These are phyloP conservation scores for Willaertia magna DNA, from an alignment of 208 protist genomes.

Conservation along the genomic window DNA sequence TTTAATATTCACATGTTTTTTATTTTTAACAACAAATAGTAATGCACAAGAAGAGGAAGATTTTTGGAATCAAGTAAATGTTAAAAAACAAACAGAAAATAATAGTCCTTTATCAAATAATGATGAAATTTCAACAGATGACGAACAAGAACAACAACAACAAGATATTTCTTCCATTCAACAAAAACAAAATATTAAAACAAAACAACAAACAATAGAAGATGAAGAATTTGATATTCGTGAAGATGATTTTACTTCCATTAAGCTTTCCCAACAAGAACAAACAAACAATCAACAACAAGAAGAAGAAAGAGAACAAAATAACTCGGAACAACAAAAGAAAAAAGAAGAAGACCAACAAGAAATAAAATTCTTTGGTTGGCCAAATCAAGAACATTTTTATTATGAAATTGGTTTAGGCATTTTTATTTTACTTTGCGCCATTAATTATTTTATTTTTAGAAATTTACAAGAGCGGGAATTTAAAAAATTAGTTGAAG, in stretches of 20 bases:
- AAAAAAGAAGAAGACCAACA: neutral
- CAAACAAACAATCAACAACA: too few relatives aligned
- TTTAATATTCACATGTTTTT: too few relatives aligned
- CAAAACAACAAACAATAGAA: neutral
- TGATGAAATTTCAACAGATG: too few relatives aligned
- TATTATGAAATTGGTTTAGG: neutral
- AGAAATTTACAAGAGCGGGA: neutral
- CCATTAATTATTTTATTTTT: neutral
- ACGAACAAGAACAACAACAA: too few relatives aligned
- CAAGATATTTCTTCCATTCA: too few relatives aligned
- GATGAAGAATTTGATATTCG: neutral
- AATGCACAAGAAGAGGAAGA: too few relatives aligned
- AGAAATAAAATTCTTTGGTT: neutral
- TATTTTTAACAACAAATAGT: too few relatives aligned
- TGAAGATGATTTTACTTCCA: neutral
- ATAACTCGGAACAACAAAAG: too few relatives aligned
- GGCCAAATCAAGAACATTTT: neutral
- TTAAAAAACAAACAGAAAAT: too few relatives aligned
- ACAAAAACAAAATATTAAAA: too few relatives aligned
- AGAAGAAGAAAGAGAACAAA: neutral
- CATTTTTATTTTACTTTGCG: neutral
- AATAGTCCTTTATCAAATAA: too few relatives aligned
- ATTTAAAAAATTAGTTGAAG: neutral
- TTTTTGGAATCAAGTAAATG: too few relatives aligned
- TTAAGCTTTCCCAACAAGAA: neutral